These are phyloP conservation scores for Dictyophora rubrovolvata DNA, from an alignment of 768 basidiomycete genomes.

Conservation along the genomic window DNA sequence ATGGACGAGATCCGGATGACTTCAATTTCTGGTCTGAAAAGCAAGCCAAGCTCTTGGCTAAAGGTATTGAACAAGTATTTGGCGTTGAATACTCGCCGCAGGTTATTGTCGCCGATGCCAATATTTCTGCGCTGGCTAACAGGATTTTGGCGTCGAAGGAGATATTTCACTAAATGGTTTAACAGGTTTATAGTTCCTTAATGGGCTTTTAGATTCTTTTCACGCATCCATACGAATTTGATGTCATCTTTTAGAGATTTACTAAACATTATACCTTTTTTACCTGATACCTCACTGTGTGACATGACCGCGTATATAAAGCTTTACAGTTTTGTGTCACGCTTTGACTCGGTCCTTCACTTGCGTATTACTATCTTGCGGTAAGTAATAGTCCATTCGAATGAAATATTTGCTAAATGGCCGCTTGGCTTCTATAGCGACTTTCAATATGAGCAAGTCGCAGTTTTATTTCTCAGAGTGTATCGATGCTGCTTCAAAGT, in stretches of 20 bases:
- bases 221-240: neutral
- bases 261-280: no score
- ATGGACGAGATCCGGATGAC: slow-evolving; percentile 72
- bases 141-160: slow-evolving; percentile 73
- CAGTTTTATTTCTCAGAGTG: slow-evolving; percentile 44
- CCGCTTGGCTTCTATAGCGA: no score
- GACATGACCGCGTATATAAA: no score
- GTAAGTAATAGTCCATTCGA: no score
- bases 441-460: slow-evolving; percentile 36
- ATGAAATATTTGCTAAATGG: no score
- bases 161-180: slow-evolving; percentile 20
- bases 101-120: slow-evolving; percentile 90
- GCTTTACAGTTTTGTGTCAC: no score
- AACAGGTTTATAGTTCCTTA: neutral
- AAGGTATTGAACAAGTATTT: slow-evolving; percentile 71
- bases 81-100: slow-evolving; percentile 82
- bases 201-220: neutral
- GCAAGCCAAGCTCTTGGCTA: slow-evolving; percentile 84
- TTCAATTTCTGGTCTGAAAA: slow-evolving; percentile 88
- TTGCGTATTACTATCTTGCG: no score
- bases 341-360: no score
- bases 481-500: slow-evolving; percentile 37
- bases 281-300: no score
- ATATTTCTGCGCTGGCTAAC: slow-evolving; percentile 73
- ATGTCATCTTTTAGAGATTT: neutral